Evolutionary conservation across 1,139 yeast species (phyloP).

Genomic region (Protomyces pachydermus): DNA sequence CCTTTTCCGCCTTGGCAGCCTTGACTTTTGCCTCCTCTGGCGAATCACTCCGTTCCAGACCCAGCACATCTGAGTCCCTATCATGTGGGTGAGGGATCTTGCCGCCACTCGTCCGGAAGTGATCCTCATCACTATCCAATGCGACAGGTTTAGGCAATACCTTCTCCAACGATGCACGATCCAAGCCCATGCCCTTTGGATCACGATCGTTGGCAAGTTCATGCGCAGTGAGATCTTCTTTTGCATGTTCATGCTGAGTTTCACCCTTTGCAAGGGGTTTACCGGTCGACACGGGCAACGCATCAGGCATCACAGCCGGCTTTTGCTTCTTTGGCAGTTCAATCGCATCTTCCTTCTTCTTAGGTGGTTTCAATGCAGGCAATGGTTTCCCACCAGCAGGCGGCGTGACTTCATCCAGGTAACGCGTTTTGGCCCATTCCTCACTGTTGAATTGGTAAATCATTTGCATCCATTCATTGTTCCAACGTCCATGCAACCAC

Average conservation of each 20-base stretch:
- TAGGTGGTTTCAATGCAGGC: neutral
- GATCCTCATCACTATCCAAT: neutral
- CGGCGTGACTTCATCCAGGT: neutral
- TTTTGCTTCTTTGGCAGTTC: neutral
- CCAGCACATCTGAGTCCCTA: neutral
- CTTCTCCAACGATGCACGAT: neutral
- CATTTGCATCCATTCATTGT: neutral
- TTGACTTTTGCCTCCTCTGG: neutral
- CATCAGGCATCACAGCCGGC: neutral
- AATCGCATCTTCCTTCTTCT: conserved; percentile 1
- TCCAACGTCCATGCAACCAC: neutral
- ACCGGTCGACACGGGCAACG: neutral
- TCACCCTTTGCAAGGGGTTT: neutral
- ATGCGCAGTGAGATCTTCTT: neutral
- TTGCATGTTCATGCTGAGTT: neutral
- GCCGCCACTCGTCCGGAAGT: neutral
- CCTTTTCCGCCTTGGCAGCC: neutral
- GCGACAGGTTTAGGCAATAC: neutral
- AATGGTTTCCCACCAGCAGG: neutral
- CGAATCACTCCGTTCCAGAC: neutral
- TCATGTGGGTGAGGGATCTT: neutral
- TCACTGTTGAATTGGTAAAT: neutral
- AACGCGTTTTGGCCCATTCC: neutral
- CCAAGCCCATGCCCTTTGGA: neutral
- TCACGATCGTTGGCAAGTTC: neutral